A percentile compares a stretch with the other conserved stretches of the same genome.
Evolutionary conservation across 768 basidiomycete genomes (phyloP).

Genomic region (Hydnomerulius pinastri): DNA sequence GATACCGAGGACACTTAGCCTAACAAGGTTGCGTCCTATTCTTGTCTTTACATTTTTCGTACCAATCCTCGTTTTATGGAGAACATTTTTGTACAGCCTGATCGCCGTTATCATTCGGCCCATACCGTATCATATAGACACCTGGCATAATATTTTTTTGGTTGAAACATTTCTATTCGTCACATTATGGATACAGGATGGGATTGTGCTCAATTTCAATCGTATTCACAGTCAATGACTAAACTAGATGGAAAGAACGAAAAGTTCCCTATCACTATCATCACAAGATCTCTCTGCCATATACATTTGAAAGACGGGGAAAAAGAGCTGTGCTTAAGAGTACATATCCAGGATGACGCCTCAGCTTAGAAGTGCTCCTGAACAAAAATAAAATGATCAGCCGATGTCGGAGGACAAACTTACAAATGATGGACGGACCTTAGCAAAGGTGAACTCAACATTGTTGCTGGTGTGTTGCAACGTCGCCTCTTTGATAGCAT

Average conservation of each 20-base stretch:
- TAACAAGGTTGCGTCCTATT: background rate
- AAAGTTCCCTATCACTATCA: background rate
- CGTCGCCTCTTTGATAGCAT: constrained; percentile 73
- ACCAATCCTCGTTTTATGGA: background rate
- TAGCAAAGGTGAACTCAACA: constrained; percentile 80
- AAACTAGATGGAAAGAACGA: background rate
- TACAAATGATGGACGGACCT: constrained; percentile 49
- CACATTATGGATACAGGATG: background rate
- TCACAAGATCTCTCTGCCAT: background rate
- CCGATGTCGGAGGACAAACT: constrained; percentile 6
- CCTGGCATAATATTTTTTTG: background rate
- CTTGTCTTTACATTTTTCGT: background rate
- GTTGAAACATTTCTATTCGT: background rate
- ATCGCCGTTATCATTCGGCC: background rate
- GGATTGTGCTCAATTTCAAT: background rate
- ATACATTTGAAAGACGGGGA: background rate
- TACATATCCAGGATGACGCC: background rate
- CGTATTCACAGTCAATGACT: background rate
- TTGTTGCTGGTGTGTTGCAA: constrained; percentile 51
- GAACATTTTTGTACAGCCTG: too few species aligned
- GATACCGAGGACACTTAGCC: constrained; percentile 12
- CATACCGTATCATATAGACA: background rate
- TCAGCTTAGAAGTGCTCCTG: constrained; percentile 61
- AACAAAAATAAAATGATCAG: constrained; percentile 8
- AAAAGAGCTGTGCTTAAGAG: background rate